phyloP scores from a whole-genome alignment of 345 rosid species.

The Raphanus sativus region DNA sequence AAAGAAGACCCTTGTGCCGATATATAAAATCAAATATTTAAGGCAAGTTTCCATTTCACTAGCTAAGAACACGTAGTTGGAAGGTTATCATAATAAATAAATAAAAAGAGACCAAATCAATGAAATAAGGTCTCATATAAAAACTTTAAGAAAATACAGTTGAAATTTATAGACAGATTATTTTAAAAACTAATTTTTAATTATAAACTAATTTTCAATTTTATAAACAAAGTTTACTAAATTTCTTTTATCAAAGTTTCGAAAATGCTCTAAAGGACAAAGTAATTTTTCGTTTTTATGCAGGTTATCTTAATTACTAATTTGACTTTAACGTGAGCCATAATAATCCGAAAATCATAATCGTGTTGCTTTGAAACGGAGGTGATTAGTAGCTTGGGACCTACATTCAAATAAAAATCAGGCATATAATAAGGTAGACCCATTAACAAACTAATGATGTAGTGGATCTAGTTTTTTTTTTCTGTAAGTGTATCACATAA shows the following conservation, averaged over 20 bases:
- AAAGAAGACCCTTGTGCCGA: slow-evolving; percentile 29
- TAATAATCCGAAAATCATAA: not conserved
- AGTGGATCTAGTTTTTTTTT: too few species aligned
- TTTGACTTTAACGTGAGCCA: not conserved
- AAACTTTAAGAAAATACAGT: not conserved
- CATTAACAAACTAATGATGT: too few species aligned
- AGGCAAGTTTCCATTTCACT: slow-evolving; percentile 15
- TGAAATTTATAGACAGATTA: not conserved
- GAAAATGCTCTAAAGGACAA: not conserved
- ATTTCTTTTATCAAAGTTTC: not conserved
- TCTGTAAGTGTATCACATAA: not conserved
- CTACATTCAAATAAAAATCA: too few species aligned
- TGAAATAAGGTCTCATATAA: not conserved
- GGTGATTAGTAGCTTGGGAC: too few species aligned
- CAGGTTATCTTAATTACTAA: not conserved
- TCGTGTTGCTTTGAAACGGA: not conserved
- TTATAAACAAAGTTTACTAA: too few species aligned
- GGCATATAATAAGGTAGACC: too few species aligned
- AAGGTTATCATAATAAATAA: not conserved
- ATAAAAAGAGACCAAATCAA: not conserved
- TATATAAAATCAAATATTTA: slow-evolving; percentile 15
- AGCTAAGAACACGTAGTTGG: not conserved
- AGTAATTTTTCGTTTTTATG: not conserved
- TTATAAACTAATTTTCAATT: too few species aligned
- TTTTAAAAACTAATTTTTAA: too few species aligned